Conservation (phyloP, 2,329 filamentous ascomycete genomes). For the Nothophoma quercina region DNA sequence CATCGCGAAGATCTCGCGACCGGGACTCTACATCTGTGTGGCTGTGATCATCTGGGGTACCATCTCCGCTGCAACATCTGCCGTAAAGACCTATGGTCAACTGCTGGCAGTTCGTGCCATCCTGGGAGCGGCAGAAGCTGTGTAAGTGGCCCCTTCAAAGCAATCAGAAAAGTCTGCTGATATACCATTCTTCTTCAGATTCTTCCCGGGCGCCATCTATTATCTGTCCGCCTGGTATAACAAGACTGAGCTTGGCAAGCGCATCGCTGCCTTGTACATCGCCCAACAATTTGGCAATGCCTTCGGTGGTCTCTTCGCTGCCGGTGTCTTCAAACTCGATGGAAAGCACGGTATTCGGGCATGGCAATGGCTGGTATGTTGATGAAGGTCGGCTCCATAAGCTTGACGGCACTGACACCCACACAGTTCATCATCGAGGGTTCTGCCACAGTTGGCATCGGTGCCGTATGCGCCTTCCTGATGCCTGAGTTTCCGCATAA, state of each 20-base stretch:
- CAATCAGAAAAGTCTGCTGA: not conserved
- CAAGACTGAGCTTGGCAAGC: constrained; percentile 53
- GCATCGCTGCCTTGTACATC: constrained; percentile 45
- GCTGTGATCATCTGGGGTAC: constrained; percentile 30
- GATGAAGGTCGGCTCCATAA: not conserved
- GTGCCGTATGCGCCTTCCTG: constrained; percentile 26
- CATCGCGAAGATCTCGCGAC: constrained; percentile 27
- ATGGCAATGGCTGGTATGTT: constrained; percentile 35
- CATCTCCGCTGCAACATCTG: constrained; percentile 28
- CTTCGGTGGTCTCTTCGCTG: constrained; percentile 52
- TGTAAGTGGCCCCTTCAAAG: constrained; percentile 1
- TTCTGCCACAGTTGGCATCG: constrained; percentile 28
- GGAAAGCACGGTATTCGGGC: constrained; percentile 36
- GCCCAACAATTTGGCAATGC: constrained; percentile 48
- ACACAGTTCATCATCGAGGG: constrained; percentile 23
- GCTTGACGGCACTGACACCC: not conserved
- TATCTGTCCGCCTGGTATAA: constrained; percentile 72
- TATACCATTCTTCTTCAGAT: constrained; percentile 38
- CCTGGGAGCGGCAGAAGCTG: constrained; percentile 35
- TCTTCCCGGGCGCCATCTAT: constrained; percentile 67
- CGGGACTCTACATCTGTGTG: constrained; percentile 28
- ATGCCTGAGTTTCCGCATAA: constrained; percentile 32
- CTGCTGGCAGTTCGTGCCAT: constrained; percentile 32
- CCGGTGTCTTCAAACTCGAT: constrained; percentile 42
- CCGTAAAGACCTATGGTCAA: constrained; percentile 26